A percentile compares a stretch with the other conserved stretches of the same genome.
These are phyloP conservation scores for Triglochin maritima DNA, from an alignment of 106 monocot genomes.

Conservation along the genomic window DNA sequence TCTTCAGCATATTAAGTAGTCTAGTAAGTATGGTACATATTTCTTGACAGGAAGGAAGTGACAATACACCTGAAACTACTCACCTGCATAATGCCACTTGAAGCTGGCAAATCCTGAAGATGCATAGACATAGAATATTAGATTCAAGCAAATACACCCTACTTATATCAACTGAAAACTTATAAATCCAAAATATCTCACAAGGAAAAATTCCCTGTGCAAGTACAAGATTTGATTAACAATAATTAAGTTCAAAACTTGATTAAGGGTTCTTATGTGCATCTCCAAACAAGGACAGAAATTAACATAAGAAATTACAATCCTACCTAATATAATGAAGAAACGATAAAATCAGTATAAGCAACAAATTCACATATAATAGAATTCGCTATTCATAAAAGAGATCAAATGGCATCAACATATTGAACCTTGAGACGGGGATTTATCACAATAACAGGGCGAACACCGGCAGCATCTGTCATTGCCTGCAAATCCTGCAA, in stretches of 20 bases:
- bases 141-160: not conserved
- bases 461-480: constrained; percentile 75
- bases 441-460: constrained; percentile 96
- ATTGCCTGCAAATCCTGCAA: constrained; percentile 75
- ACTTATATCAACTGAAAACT: no score
- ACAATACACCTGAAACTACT: constrained; percentile 8
- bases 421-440: constrained; percentile 76
- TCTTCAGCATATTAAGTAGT: constrained; percentile 25
- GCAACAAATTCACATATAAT: not conserved
- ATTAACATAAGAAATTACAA: no score
- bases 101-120: constrained; percentile 79
- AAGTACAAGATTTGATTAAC: not conserved
- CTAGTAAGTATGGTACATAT: not conserved
- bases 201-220: not conserved
- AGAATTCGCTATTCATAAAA: no score
- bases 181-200: not conserved
- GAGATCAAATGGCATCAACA: no score
- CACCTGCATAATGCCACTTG: constrained; percentile 98
- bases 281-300: no score
- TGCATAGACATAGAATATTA: constrained; percentile 8
- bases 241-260: not conserved
- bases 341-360: not conserved
- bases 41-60: not conserved
- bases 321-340: not conserved
- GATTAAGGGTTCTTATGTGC: not conserved